Evolutionary conservation across 1,284 basidiomycete genomes (phyloP), one percentile per base, ranked within the genome.

Genomic region (Amylostereum areolatum): DNA sequence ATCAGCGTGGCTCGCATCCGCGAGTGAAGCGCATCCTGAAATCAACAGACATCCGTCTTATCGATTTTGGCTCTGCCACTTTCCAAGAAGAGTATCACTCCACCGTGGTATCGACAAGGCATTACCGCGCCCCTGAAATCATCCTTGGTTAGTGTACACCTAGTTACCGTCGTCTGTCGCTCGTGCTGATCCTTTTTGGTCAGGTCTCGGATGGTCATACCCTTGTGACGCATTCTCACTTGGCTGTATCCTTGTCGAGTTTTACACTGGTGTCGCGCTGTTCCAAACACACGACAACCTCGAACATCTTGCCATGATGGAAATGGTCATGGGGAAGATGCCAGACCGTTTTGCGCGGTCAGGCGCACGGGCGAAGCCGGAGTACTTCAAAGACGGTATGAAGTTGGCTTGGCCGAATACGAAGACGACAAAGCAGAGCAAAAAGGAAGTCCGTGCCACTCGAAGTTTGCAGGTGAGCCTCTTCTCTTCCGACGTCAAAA

Each of bases 281-380:
- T 99, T 98, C 73, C 97, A 99, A 68, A 99, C 97, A 0, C 96
- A 98, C 64, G 96, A 99, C 70, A 99, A 99, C 65, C 80, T 99
- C 9, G 97, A 99, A 65, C 97, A 99, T 66, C 82, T 99, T 5
- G 97, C 97, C 40, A 99, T 99, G 97, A 99, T 99, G 97, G 95
- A 99, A 68, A 85, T 90, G 57, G 97, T 99, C 33, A 96, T 99
- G 83, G 97, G 96, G 53, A 89, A 86, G 68, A 95, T 99, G 85
- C 93, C 95, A 0, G 83, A 87, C 42, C 81, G 85, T 4, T 93
- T 96, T 65, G 81, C 81, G 33, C 78, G 81, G 32, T 71, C 77
- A 55, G 89, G 80, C 30, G 80, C 78, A 50, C 81, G 82, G 51
- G 83, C 81, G 50, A 93, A 91, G 62, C 86, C 92, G 11, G 96